phyloP scores from a whole-genome alignment of 306 rosid species.

The Ormosia emarginata region DNA sequence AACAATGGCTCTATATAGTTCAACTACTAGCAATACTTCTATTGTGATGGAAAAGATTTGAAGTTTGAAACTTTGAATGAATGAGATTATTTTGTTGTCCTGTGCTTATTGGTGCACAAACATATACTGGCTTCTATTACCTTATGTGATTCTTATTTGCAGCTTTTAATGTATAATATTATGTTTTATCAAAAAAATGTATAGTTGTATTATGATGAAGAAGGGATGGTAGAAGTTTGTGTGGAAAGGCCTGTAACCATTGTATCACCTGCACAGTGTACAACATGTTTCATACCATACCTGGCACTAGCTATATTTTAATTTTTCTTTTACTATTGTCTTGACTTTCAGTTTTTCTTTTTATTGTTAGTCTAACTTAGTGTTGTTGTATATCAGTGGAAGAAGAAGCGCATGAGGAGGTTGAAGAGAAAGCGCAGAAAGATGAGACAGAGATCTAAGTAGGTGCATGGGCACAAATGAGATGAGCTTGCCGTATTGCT shows the following conservation, averaged over 20 bases:
- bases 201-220: too few species aligned
- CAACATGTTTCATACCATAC: neutral
- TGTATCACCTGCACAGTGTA: neutral
- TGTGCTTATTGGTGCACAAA: too few species aligned
- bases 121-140: too few species aligned
- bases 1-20: too few species aligned
- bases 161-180: too few species aligned
- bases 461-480: constrained; percentile 16
- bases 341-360: neutral
- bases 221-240: neutral
- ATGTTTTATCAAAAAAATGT: too few species aligned
- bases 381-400: constrained; percentile 54
- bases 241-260: neutral
- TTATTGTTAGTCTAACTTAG: neutral
- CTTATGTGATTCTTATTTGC: too few species aligned
- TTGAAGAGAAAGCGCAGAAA: constrained; percentile 95
- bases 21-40: too few species aligned
- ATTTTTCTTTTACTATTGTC: neutral
- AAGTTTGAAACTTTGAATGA: too few species aligned
- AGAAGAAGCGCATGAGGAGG: constrained; percentile 99
- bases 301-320: neutral
- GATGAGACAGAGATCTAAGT: constrained; percentile 96
- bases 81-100: too few species aligned
- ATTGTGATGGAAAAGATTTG: too few species aligned
- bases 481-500: constrained; percentile 17